These are phyloP conservation scores for Cymbopogon flexuosus DNA, from an alignment of 202 grass and related monocot species.

Conservation along the genomic window DNA sequence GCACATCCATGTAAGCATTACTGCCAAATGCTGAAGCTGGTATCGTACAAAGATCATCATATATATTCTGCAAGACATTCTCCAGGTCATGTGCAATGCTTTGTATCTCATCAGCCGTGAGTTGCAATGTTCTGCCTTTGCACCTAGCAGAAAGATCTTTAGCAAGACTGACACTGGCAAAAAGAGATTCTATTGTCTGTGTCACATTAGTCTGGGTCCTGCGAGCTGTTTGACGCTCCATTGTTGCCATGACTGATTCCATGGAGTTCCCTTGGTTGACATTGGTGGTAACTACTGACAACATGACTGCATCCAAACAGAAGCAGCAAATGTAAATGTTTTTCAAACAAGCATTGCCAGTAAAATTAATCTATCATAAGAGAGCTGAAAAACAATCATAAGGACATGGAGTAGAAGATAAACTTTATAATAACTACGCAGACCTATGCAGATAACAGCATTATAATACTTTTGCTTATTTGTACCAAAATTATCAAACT, in stretches of 20 bases:
- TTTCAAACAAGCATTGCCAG: neutral
- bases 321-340: constrained; percentile 31
- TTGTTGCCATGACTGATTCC: constrained; percentile 40
- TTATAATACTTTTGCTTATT: neutral
- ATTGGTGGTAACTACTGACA: constrained; percentile 35
- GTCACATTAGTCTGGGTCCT: constrained; percentile 29
- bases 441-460: neutral
- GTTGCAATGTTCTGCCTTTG: constrained; percentile 36
- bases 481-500: neutral
- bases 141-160: constrained; percentile 64
- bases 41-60: constrained; percentile 58
- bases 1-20: constrained; percentile 33
- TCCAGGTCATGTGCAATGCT: constrained; percentile 58
- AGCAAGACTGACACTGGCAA: constrained; percentile 51
- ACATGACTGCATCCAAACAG: constrained; percentile 51
- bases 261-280: constrained; percentile 39
- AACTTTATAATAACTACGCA: neutral
- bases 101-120: constrained; percentile 43
- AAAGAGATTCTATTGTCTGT: constrained; percentile 50
- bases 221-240: constrained; percentile 47
- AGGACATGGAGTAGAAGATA: neutral
- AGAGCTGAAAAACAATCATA: neutral
- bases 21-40: constrained; percentile 45
- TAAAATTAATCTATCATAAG: neutral
- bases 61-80: constrained; percentile 54